phyloP scores from a whole-genome alignment of 2,329 filamentous ascomycete species.

The Onygena corvina region DNA sequence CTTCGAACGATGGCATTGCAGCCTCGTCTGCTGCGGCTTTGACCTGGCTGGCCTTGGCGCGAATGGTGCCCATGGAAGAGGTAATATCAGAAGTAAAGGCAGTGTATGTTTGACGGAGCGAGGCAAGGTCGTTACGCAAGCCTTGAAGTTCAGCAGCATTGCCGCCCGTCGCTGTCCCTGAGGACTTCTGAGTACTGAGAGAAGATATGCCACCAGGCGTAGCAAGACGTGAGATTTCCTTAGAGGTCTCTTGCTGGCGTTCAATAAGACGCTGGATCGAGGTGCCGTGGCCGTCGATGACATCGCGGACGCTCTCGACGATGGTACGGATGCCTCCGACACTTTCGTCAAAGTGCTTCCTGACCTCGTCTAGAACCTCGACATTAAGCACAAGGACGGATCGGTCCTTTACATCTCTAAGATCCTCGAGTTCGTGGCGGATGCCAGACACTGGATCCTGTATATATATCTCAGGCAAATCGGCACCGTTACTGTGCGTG shows the following conservation, averaged over 20 bases:
- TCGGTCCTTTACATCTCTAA: constrained; percentile 85
- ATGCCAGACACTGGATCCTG: constrained; percentile 92
- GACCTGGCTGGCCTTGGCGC: constrained; percentile 67
- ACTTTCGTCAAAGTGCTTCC: constrained; percentile 88
- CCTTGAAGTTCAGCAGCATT: constrained; percentile 69
- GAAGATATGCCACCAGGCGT: constrained; percentile 22
- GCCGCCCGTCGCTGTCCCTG: constrained; percentile 33
- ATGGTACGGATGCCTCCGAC: constrained; percentile 66
- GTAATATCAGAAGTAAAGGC: constrained; percentile 82
- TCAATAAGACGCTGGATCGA: constrained; percentile 80
- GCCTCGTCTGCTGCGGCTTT: constrained; percentile 63
- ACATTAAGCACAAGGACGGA: constrained; percentile 92
- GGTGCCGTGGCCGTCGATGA: constrained; percentile 68
- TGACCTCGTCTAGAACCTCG: constrained; percentile 88
- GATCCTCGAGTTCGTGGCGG: constrained; percentile 89
- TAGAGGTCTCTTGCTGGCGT: constrained; percentile 76
- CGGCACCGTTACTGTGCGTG: constrained; percentile 81
- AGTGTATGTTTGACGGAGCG: constrained; percentile 85
- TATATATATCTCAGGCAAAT: constrained; percentile 94
- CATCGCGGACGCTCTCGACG: constrained; percentile 74
- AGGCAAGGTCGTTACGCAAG: constrained; percentile 75
- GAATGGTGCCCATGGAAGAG: constrained; percentile 71
- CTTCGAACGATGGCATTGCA: constrained; percentile 57
- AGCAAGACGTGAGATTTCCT: constrained; percentile 63
- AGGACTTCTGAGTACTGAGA: not conserved